phyloP scores from a whole-genome alignment of 129 eudicot species.

The Calendula officinalis region DNA sequence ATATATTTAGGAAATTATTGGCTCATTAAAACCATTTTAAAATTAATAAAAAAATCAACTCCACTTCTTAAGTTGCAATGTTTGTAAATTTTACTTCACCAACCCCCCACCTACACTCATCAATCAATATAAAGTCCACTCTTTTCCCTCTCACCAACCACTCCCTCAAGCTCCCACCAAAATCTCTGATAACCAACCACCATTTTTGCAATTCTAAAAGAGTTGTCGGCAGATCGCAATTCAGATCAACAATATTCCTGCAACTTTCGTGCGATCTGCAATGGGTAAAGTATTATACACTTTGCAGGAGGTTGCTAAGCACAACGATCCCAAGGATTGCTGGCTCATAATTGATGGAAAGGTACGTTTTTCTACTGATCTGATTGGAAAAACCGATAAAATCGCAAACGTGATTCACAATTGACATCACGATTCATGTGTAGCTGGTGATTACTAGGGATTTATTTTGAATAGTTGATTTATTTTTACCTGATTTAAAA shows the following conservation, averaged over 20 bases:
- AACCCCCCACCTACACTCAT: no score
- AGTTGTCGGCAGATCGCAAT: neutral
- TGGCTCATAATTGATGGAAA: slow-evolving; percentile 85
- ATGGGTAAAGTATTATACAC: slow-evolving; percentile 41
- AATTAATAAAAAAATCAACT: no score
- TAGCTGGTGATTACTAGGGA: neutral
- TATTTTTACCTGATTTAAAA: neutral
- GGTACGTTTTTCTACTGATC: slow-evolving; percentile 36
- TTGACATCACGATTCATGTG: neutral
- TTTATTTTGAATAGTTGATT: neutral
- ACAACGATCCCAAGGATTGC: slow-evolving; percentile 78
- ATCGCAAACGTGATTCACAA: slow-evolving; percentile 1
- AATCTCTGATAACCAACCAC: slow-evolving; percentile 8
- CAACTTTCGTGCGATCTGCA: neutral
- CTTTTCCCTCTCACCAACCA: slow-evolving; percentile 3
- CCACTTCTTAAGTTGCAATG: no score
- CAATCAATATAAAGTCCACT: slow-evolving; percentile 1
- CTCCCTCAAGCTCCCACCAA: slow-evolving; percentile 19
- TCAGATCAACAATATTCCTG: neutral
- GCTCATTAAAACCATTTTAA: no score
- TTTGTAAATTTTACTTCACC: slow-evolving; percentile 16
- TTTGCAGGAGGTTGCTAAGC: slow-evolving; percentile 71
- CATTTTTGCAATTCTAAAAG: neutral
- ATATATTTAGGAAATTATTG: no score
- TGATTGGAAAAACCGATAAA: neutral